phyloP scores from a whole-genome alignment of 257 asterid genomes.

The Mitragyna speciosa region DNA sequence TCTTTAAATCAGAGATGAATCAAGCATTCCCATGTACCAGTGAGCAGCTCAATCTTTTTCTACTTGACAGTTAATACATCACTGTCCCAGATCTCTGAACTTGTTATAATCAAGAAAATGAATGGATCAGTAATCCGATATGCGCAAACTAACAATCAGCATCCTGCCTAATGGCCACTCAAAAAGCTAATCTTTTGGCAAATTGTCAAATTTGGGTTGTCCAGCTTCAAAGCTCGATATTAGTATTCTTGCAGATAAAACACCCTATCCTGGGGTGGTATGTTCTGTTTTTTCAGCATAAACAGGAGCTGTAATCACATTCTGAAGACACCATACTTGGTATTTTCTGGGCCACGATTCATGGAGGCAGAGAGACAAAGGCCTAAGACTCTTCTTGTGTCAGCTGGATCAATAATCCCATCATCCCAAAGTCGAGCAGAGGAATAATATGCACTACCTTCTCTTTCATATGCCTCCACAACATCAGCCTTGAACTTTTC shows the following conservation, averaged over 20 bases:
- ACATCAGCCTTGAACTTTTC: slow-evolving; percentile 73
- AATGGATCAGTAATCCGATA: background rate
- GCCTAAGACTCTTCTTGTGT: slow-evolving; percentile 78
- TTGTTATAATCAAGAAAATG: background rate
- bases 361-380: slow-evolving; percentile 71
- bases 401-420: slow-evolving; percentile 92
- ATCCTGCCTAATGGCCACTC: background rate
- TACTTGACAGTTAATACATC: background rate
- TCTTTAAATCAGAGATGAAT: background rate
- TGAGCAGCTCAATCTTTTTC: background rate
- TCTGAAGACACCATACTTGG: slow-evolving; percentile 89
- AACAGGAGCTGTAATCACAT: slow-evolving; percentile 48
- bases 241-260: no score
- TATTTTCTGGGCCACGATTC: slow-evolving; percentile 57
- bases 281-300: background rate
- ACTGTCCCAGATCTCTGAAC: background rate
- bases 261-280: background rate
- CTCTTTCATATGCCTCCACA: slow-evolving; percentile 77
- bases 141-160: background rate
- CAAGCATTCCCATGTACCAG: no score
- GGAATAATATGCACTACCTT: slow-evolving; percentile 84
- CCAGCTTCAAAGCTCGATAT: background rate
- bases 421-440: slow-evolving; percentile 98
- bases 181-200: background rate
- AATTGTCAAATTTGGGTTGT: background rate